Evolutionary conservation across 805 yeast species (phyloP).

Genomic region (Schwanniomyces pseudopolymorphus): DNA sequence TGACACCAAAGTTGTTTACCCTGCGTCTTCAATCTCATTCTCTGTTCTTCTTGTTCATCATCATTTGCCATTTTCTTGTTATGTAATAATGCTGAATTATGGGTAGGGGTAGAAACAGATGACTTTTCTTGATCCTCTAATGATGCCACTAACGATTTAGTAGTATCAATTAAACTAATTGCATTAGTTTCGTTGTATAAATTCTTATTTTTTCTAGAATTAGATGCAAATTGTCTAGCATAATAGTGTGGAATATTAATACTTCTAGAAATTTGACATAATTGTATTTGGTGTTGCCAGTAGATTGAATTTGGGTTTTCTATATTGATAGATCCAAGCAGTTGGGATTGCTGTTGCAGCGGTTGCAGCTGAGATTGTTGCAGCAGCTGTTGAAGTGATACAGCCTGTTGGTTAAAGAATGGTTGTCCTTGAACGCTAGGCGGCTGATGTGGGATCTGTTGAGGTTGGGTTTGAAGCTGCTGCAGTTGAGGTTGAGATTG

Average conservation of each 20-base stretch:
- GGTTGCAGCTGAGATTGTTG: conserved; percentile 14
- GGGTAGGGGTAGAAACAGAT: conserved; percentile 29
- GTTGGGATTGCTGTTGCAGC: conserved; percentile 19
- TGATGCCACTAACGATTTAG: conserved; percentile 34
- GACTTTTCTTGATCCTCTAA: conserved; percentile 45
- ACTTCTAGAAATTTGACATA: conserved; percentile 66
- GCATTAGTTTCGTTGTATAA: conserved; percentile 37
- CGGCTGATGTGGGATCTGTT: conserved; percentile 18
- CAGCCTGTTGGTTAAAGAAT: conserved; percentile 16
- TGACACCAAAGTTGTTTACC: conserved; percentile 92
- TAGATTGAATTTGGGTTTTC: conserved; percentile 45
- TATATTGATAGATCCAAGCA: conserved; percentile 32
- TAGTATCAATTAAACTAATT: conserved; percentile 42
- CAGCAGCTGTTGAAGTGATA: conserved; percentile 17
- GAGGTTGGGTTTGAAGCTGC: conserved; percentile 19
- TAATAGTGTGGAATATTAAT: conserved; percentile 73
- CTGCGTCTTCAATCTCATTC: conserved; percentile 56
- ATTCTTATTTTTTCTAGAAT: conserved; percentile 50
- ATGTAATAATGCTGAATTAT: conserved; percentile 40
- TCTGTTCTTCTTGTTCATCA: conserved; percentile 59
- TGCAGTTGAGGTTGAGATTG: conserved; percentile 21
- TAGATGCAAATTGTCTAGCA: conserved; percentile 79
- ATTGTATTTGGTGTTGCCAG: conserved; percentile 81
- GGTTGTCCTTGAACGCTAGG: conserved; percentile 27
- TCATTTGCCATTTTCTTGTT: conserved; percentile 43